Conservation (phyloP, 495 filamentous ascomycete genomes). For the Penicillium tannophilum region DNA sequence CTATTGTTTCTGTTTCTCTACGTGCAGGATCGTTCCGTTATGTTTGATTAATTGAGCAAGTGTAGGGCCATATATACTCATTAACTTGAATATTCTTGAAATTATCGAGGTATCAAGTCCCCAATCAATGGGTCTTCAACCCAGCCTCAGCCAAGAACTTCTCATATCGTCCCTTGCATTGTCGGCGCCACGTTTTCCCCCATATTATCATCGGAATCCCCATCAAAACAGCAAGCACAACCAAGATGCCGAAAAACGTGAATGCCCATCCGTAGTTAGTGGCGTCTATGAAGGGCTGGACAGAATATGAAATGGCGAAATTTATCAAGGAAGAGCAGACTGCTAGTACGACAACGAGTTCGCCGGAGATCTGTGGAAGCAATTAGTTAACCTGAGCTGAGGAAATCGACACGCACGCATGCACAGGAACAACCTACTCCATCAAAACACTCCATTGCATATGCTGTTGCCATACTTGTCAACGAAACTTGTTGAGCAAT, state of each 20-base stretch:
- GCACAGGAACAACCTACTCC: conserved; percentile 20
- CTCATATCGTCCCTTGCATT: conserved; percentile 29
- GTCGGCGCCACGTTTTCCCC: conserved; percentile 34
- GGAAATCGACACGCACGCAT: neutral
- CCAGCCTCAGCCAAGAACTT: conserved; percentile 28
- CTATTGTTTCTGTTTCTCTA: neutral
- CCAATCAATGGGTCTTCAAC: neutral
- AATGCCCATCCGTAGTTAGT: conserved; percentile 36
- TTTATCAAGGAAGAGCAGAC: conserved; percentile 37
- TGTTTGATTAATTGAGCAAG: too few relatives aligned
- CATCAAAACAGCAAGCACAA: conserved; percentile 20
- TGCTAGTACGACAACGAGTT: conserved; percentile 37
- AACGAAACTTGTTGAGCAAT: conserved; percentile 42
- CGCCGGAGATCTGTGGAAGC: conserved; percentile 30
- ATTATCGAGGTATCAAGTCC: too few relatives aligned
- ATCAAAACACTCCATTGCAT: conserved; percentile 44
- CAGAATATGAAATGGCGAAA: conserved; percentile 36
- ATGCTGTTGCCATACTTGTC: conserved; percentile 40
- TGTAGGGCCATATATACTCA: too few relatives aligned
- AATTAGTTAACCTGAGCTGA: neutral
- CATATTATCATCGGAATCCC: conserved; percentile 30
- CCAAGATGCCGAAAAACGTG: conserved; percentile 31
- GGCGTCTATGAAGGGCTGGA: conserved; percentile 35
- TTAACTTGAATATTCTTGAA: too few relatives aligned
- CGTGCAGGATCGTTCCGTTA: too few relatives aligned